A percentile compares a stretch with the other conserved stretches of the same genome.
Conservation (phyloP, 495 filamentous ascomycete species). For the Pseudomonodictys pantanalensis region DNA sequence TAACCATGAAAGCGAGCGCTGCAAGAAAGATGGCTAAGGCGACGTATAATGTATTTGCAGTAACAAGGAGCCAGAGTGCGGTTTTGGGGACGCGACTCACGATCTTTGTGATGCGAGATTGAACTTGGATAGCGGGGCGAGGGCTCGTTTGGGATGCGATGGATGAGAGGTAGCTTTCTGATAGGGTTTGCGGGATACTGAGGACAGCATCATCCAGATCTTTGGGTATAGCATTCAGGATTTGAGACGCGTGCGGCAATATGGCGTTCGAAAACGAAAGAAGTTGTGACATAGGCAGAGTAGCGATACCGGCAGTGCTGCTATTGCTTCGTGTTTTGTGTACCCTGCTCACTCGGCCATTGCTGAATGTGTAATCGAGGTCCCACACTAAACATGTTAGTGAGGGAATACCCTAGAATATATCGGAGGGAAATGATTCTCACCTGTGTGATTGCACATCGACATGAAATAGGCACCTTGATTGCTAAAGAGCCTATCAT, state of each 20-base stretch:
- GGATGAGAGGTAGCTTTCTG: neutral
- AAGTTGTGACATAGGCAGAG: no score
- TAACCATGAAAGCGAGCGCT: neutral
- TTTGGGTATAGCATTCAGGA: no score
- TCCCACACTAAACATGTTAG: constrained; percentile 1
- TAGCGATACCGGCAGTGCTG: constrained; percentile 11
- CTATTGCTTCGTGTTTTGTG: constrained; percentile 11
- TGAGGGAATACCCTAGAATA: neutral
- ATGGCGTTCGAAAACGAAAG: no score
- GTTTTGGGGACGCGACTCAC: constrained; percentile 2
- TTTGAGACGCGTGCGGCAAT: no score
- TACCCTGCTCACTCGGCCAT: neutral
- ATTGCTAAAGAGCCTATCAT: no score
- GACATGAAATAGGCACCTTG: neutral
- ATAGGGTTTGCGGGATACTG: no score
- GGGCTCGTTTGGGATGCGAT: constrained; percentile 4
- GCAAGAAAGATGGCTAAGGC: neutral
- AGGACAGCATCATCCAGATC: no score
- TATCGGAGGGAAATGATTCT: neutral
- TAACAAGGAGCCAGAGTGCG: constrained; percentile 19
- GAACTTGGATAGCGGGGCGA: neutral
- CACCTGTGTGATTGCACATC: constrained; percentile 15
- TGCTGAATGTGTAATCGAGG: neutral
- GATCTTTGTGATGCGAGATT: constrained; percentile 3
- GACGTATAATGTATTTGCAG: constrained; percentile 4